Evolutionary conservation across 306 rosid genomes (phyloP).

Genomic region (Ziziphus jujuba): DNA sequence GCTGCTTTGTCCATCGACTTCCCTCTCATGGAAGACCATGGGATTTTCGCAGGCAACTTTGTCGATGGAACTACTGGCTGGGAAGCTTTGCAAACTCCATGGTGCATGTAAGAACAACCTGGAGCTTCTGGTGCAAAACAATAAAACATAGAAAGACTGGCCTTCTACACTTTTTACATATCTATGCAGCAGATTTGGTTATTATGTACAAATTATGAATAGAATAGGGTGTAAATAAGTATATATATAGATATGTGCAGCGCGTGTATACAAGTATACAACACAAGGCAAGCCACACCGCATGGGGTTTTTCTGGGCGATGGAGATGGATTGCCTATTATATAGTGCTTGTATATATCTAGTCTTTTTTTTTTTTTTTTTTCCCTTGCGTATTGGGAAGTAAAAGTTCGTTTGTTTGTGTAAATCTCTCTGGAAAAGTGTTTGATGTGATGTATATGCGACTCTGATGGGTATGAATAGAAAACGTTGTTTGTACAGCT

Average conservation of each 20-base stretch:
- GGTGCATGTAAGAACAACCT: constrained; percentile 47
- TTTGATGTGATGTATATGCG: too few species aligned
- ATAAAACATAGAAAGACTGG: neutral
- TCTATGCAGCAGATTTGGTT: neutral
- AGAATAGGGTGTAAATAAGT: neutral
- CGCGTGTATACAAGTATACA: neutral
- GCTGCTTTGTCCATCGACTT: constrained; percentile 67
- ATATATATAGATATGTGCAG: neutral
- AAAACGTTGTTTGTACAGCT: too few species aligned
- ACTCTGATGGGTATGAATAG: too few species aligned
- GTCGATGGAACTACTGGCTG: constrained; percentile 35
- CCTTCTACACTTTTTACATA: neutral
- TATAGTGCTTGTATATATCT: too few species aligned
- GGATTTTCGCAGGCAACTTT: constrained; percentile 26
- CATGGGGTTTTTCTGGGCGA: neutral
- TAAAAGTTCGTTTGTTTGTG: too few species aligned
- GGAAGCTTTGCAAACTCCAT: constrained; percentile 49
- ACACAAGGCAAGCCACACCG: neutral
- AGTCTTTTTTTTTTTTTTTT: too few species aligned
- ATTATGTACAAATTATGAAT: neutral
- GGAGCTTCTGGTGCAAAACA: neutral
- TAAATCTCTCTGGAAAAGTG: too few species aligned
- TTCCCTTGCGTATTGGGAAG: too few species aligned
- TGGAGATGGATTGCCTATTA: too few species aligned
- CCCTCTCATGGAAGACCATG: constrained; percentile 38